Base-by-base conservation (phyloP, 2,329 filamentous ascomycete genomes). In the Polytolypa hystricis region DNA sequence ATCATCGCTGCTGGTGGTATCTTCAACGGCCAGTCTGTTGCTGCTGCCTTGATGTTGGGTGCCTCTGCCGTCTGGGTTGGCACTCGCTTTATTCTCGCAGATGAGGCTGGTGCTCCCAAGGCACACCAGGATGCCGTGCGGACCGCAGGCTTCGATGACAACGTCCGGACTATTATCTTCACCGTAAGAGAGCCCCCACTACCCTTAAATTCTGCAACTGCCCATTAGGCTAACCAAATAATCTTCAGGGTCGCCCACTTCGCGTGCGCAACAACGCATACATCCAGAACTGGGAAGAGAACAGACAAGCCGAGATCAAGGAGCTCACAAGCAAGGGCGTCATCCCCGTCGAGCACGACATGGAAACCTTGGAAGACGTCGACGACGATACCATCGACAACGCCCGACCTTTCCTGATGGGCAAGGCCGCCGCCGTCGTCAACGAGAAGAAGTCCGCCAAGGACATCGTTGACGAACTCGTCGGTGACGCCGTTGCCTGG, bases 161-260 rank as follows among this genome's bases (percentile, higher is more conserved):
- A 93, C 56, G 69, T 96, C 59, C 83, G 85, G 58, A 98, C 91
- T 33, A 84, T 96, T 62, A 98, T 98, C 68, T 98, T 96, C 74
- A 98, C 91, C 39, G 64, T 65, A 62, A 40, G 56, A 8, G n/a
- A 27, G 10, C 16, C 14, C 25, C 8, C 5, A 12, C 16, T 25
- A 16, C 9, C 27, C 14, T 30, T 23, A 12, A 4, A 17, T 4
- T 18, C 25, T 25, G 4, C 5, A 3, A 11, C 17, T 11, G 25
- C n/a, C 11, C 17, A 25, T 37, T 7, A 17, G 12, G 33, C 41
- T 32, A 38, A 34, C 25, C 10, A 15, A 11, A 4, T n/a, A 12
- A 12, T 10, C 21, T 32, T 12, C 41, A 69, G 59, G 91, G 91
- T 38, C 84, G 91, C 40, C 91, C 91, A 23, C 72, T 98, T 57